Base-by-base conservation (phyloP, 805 yeast species). In the Yarrowia sp. region DNA sequence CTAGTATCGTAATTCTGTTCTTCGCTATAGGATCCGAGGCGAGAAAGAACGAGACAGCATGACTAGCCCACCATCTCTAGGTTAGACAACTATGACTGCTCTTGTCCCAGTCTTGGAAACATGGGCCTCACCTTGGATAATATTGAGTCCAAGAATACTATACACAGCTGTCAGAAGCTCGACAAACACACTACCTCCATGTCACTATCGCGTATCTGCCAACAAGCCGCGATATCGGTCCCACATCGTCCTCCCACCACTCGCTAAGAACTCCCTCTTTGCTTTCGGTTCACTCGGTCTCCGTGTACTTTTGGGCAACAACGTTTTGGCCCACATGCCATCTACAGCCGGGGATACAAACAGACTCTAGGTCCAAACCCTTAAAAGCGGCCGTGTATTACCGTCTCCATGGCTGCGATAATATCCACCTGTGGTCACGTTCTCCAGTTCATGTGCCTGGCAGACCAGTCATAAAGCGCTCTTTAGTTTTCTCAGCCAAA, bases 211-310 rank as follows among this genome's bases (percentile, higher is more conserved):
- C 32, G 32, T 26, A 26, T 26, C 32, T 26, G 32, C 32, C 32
- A 5, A 26, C 32, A 26, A 26, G n/a, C 2, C 32, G 32, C 32
- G 32, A 26, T 26, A 26, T 26, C 32, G 32, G 32, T 26, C 32
- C 32, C 32, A 26, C 32, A 26, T 26, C 32, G 4, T 26, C 3
- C 32, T 26, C 32, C 26, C 14, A 16, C 58, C 35, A 53, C 59
- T 56, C 63, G 63, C 48, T 41, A 56, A 56, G 63, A 56, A 41
- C 63, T 56, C 63, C 63, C 63, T 56, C 63, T 56, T 56, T 56
- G 15, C 48, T 40, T 46, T 53, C 59, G 43, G 45, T 36, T 19
- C 32, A 15, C 42, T 52, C 42, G 58, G 32, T 16, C 63, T 56
- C 63, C 36, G 61, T 38, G 41, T 14, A 22, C 52, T 5, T 19